These are phyloP conservation scores for Aspergillus ellipticus DNA, from an alignment of 495 filamentous ascomycete species.

Conservation along the genomic window DNA sequence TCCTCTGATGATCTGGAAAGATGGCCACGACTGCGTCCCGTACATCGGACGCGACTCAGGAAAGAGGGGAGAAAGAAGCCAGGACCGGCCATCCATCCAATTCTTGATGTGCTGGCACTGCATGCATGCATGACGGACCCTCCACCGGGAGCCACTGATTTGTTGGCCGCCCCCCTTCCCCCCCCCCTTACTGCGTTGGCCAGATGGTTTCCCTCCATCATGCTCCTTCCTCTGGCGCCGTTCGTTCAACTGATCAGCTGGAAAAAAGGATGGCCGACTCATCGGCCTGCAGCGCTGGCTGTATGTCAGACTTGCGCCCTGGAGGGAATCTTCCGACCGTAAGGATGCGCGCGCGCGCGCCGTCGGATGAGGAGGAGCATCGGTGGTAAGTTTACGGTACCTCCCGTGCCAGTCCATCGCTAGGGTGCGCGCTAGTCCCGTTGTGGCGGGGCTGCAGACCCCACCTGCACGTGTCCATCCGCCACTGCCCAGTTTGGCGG, in stretches of 20 bases:
- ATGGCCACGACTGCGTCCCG: too few relatives aligned
- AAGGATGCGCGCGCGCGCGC: too few relatives aligned
- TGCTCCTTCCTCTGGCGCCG: background rate
- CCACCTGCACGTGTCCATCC: conserved; percentile 8
- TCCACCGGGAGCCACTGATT: conserved; percentile 22
- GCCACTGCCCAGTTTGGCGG: background rate
- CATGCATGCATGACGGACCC: conserved; percentile 34
- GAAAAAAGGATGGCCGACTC: background rate
- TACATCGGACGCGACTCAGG: background rate
- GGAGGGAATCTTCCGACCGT: too few relatives aligned
- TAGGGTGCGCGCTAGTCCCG: background rate
- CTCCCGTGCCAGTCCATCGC: background rate
- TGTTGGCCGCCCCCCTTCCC: conserved; percentile 26
- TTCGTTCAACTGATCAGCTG: background rate
- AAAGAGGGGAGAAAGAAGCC: background rate
- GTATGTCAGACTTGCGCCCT: background rate
- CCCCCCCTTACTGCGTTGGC: conserved; percentile 16
- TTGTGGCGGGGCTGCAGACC: background rate
- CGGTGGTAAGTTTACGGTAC: too few relatives aligned
- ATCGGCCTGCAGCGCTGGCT: background rate
- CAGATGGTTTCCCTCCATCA: background rate
- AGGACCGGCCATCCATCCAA: too few relatives aligned
- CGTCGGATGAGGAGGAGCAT: too few relatives aligned
- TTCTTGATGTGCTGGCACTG: conserved; percentile 25
- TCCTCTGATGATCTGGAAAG: background rate